Conservation (phyloP, 176 grass and related monocot species). For the Raddia distichophylla region DNA sequence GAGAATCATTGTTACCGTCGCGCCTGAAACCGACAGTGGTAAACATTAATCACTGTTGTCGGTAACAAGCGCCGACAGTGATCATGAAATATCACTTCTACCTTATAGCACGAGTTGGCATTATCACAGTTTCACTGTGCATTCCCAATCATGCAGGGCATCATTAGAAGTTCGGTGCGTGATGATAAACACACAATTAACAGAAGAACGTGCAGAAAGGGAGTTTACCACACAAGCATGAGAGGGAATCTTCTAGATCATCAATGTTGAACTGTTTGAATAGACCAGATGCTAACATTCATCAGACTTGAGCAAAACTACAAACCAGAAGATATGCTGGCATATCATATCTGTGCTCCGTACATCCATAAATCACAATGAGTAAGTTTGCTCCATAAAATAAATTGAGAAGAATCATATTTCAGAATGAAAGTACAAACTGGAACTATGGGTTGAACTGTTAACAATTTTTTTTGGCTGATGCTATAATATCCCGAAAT, state of each 20-base stretch:
- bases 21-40: no score
- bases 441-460: slow-evolving; percentile 41
- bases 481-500: slow-evolving; percentile 33
- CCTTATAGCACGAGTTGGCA: no score
- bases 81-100: no score
- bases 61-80: no score
- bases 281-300: slow-evolving; percentile 23
- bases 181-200: neutral
- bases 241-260: slow-evolving; percentile 4
- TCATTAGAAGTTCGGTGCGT: neutral
- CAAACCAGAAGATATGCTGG: slow-evolving; percentile 33
- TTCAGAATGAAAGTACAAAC: slow-evolving; percentile 27
- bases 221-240: neutral
- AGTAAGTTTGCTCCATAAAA: slow-evolving; percentile 9
- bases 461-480: neutral
- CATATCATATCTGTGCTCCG: slow-evolving; percentile 4
- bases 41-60: no score
- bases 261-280: slow-evolving; percentile 15
- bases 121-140: neutral
- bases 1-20: no score
- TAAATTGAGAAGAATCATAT: slow-evolving; percentile 16
- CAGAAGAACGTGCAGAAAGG: neutral
- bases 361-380: slow-evolving; percentile 3
- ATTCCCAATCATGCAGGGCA: neutral
- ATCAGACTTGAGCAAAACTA: slow-evolving; percentile 20